Conservation (phyloP, 1,139 yeast species). For the Scheffersomyces titani region DNA sequence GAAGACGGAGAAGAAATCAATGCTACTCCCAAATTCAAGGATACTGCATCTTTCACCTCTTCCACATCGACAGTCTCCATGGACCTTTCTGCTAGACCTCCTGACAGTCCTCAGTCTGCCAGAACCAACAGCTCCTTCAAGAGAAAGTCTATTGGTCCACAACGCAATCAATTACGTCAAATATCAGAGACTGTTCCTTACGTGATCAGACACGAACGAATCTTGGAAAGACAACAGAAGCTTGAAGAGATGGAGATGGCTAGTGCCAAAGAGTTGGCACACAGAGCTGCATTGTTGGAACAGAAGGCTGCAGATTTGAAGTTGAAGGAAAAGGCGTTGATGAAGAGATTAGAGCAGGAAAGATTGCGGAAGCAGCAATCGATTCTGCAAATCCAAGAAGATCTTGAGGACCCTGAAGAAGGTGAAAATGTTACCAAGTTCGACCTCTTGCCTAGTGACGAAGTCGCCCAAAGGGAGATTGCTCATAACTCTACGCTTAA, state of each 20-base stretch:
- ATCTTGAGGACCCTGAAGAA: slow-evolving; percentile 1
- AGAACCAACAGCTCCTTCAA: slow-evolving; percentile 50
- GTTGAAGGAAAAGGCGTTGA: slow-evolving; percentile 58
- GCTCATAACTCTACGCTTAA: slow-evolving; percentile 17
- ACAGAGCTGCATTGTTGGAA: slow-evolving; percentile 74
- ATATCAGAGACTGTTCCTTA: slow-evolving; percentile 83
- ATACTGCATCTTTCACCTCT: slow-evolving; percentile 31
- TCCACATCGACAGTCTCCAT: slow-evolving; percentile 33
- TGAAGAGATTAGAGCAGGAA: slow-evolving; percentile 37
- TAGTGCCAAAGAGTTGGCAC: slow-evolving; percentile 70
- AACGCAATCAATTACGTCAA: slow-evolving; percentile 69
- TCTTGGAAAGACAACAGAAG: slow-evolving; percentile 73
- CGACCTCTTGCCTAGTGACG: slow-evolving; percentile 2
- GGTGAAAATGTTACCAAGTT: not conserved
- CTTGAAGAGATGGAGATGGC: slow-evolving; percentile 77
- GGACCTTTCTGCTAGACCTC: slow-evolving; percentile 6
- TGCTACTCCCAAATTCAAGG: slow-evolving; percentile 30
- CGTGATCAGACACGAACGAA: slow-evolving; percentile 72
- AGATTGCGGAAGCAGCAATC: slow-evolving; percentile 12
- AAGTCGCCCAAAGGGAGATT: not conserved
- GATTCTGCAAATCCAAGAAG: slow-evolving; percentile 1
- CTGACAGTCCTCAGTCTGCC: slow-evolving; percentile 2
- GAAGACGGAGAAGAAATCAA: slow-evolving; percentile 25
- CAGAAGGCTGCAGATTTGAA: slow-evolving; percentile 74
- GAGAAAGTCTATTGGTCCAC: slow-evolving; percentile 59